Base-by-base conservation (phyloP, 805 yeast genomes). In the Ogataea trehalophila region DNA sequence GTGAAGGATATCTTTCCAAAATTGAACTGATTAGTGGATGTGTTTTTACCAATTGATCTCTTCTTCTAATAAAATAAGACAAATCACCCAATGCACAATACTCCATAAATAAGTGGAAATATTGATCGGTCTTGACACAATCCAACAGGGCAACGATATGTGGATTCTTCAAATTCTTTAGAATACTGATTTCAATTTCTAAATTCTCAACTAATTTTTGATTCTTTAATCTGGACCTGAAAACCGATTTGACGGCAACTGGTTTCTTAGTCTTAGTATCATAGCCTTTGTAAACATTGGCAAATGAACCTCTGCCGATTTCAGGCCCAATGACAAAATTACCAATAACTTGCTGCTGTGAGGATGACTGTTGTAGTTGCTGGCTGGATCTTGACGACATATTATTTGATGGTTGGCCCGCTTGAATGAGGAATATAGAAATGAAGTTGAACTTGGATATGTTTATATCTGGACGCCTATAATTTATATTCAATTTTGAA, bases 291-390 rank as follows among this genome's bases (percentile, higher is more conserved):
- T 87, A 92, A 23, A 94, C 99, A 52, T 84, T 85, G 58, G 99
- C 99, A 71, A 94, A 94, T 8, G 96, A 87, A 33, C 99, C 99
- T 58, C 87, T 82, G 22, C 99, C 99, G 45, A 94, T 92, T 65
- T 90, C 95, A 17, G 83, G 79, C 22, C 88, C 89, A n/a, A 83
- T 72, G 20, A 73, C 67, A 59, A 80, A 83, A 43, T 68, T 65
- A 6, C 82, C 83, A 13, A 79, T 63, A 20, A 55, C 56, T 52
- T 53, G 60, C 13, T 39, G 45, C 11, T 26, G 31, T 26, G 13
- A 9, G 13, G 17, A 26, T n/a, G 35, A 42, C 8, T 36, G 47
- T 36, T 39, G 39, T 8, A 23, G 38, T 22, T 43, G 47, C 36
- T 20, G 39, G 37, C 15, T 34, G 16, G 36, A 16, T 20, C 39